A percentile compares a stretch with the other conserved stretches of the same genome.
phyloP scores from a whole-genome alignment of 805 yeast species.

The Saccharomycopsis amapae region DNA sequence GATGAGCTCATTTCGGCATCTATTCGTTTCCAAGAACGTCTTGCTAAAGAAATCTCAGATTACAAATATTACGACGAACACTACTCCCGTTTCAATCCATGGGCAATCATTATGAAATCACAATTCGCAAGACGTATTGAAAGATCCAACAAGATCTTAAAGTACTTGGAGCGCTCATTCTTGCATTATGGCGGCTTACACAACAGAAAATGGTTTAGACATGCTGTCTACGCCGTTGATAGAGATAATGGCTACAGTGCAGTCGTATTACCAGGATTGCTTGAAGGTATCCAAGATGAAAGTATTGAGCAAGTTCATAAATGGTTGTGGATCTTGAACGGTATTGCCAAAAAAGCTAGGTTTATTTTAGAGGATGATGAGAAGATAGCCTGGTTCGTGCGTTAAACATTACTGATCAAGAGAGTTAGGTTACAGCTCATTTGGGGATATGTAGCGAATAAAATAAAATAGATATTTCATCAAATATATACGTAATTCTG shows the following conservation, averaged over 20 bases:
- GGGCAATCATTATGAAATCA: background rate
- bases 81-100: constrained; percentile 19
- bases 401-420: too few species aligned
- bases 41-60: constrained; percentile 3
- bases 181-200: constrained; percentile 42
- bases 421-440: too few species aligned
- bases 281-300: constrained; percentile 46
- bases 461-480: too few species aligned
- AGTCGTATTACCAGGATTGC: constrained; percentile 47
- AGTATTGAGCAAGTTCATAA: constrained; percentile 31
- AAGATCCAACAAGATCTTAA: constrained; percentile 26
- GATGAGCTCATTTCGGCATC: background rate
- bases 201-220: constrained; percentile 51
- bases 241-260: constrained; percentile 57
- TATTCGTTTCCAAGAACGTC: background rate
- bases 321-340: constrained; percentile 33
- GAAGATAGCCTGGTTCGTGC: too few species aligned
- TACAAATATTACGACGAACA: constrained; percentile 9
- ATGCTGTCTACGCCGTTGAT: constrained; percentile 52
- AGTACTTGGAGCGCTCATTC: constrained; percentile 40
- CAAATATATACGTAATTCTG: too few species aligned
- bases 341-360: constrained; percentile 11
- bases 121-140: background rate
- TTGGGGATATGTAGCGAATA: too few species aligned
- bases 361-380: constrained; percentile 4